These are phyloP conservation scores for Eragrostis tef DNA, from an alignment of 202 grass and related monocot species.

Conservation along the genomic window DNA sequence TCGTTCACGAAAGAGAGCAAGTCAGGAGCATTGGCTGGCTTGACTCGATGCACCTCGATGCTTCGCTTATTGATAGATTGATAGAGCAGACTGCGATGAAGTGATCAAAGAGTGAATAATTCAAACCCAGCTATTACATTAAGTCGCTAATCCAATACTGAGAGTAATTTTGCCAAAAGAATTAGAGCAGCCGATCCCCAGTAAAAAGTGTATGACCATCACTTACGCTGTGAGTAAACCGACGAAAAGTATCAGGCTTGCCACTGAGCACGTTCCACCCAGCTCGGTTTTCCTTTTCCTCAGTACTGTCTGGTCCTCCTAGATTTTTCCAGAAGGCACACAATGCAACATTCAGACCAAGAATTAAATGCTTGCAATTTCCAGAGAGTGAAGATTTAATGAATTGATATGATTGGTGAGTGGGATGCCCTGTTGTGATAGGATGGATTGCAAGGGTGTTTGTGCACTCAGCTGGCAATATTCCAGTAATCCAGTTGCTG, in stretches of 20 bases:
- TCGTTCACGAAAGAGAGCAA: constrained; percentile 79
- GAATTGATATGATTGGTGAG: not conserved
- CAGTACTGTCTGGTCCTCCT: constrained; percentile 78
- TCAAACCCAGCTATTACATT: not conserved
- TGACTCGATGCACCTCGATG: constrained; percentile 81
- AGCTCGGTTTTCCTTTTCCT: constrained; percentile 91
- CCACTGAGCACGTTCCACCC: constrained; percentile 77
- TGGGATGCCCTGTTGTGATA: not conserved
- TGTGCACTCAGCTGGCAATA: constrained; percentile 6
- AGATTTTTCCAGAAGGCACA: constrained; percentile 39
- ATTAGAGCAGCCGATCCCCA: not conserved
- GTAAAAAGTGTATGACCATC: not conserved
- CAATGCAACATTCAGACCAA: constrained; percentile 9
- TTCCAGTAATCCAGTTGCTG: not conserved
- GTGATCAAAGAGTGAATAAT: constrained; percentile 24
- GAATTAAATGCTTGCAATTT: not conserved
- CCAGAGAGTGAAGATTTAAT: not conserved
- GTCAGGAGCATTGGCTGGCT: constrained; percentile 85
- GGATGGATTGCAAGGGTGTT: constrained; percentile 10
- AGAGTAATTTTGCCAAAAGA: not conserved
- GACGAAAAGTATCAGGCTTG: constrained; percentile 70
- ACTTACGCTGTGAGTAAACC: constrained; percentile 86
- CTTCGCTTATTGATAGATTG: constrained; percentile 74
- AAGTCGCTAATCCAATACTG: not conserved
- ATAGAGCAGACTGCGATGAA: constrained; percentile 82